Conservation (phyloP, 768 basidiomycete genomes). For the Trametes coccinea region DNA sequence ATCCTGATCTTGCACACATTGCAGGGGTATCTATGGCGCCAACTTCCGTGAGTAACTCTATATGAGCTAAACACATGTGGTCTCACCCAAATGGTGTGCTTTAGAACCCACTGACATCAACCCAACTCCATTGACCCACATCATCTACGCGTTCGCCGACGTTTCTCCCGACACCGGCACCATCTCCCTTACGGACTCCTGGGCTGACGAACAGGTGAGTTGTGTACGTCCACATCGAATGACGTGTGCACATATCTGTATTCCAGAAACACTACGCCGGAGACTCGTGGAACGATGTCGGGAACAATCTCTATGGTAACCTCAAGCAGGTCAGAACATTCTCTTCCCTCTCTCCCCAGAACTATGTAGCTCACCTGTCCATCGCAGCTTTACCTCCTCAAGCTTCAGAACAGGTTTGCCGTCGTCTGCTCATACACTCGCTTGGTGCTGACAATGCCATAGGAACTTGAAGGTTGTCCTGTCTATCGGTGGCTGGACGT, state of each 20-base stretch:
- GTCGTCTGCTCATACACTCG: neutral
- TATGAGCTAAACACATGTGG: neutral
- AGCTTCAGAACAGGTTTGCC: slow-evolving; percentile 51
- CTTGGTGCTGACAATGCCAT: neutral
- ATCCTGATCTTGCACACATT: neutral
- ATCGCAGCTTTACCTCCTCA: slow-evolving; percentile 49
- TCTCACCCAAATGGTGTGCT: neutral
- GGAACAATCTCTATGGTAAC: slow-evolving; percentile 80
- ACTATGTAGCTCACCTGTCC: neutral
- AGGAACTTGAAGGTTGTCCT: slow-evolving; percentile 53
- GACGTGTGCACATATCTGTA: neutral
- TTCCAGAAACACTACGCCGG: slow-evolving; percentile 63
- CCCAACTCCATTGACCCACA: slow-evolving; percentile 63
- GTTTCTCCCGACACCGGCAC: slow-evolving; percentile 58
- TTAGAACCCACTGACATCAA: slow-evolving; percentile 67
- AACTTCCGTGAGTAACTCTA: slow-evolving; percentile 31
- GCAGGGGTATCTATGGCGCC: slow-evolving; percentile 34
- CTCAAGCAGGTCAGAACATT: slow-evolving; percentile 62
- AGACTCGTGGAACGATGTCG: slow-evolving; percentile 72
- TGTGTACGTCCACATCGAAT: neutral
- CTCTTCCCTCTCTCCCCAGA: neutral
- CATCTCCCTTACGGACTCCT: slow-evolving; percentile 68
- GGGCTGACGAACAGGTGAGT: slow-evolving; percentile 68
- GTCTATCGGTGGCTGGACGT: slow-evolving; percentile 66
- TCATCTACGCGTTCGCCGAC: slow-evolving; percentile 82